Conservation (phyloP, 768 basidiomycete species). For the Phaeotremella skinneri region DNA sequence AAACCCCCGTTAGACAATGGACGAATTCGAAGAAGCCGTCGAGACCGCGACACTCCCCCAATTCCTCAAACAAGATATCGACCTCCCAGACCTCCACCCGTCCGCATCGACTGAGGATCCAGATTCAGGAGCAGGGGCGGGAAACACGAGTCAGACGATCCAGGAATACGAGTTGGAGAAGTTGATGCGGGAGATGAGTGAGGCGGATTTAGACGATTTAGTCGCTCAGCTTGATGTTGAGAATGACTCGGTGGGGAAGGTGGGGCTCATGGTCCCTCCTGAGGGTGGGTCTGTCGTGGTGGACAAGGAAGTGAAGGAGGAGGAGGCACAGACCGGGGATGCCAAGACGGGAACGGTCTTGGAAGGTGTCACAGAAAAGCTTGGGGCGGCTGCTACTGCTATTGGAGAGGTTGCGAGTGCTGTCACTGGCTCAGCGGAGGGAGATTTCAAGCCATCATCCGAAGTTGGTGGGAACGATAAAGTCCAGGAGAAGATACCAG, state of each 20-base stretch:
- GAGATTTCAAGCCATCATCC: neutral
- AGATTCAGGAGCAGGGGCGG: conserved; percentile 1
- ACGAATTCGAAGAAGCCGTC: conserved; percentile 47
- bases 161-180: conserved; percentile 37
- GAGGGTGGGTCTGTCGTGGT: conserved; percentile 8
- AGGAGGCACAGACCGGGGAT: neutral
- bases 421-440: neutral
- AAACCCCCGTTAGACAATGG: conserved; percentile 35
- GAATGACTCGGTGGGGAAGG: conserved; percentile 16
- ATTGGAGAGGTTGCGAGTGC: neutral
- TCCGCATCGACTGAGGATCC: neutral
- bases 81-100: conserved; percentile 9
- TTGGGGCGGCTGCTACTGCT: neutral
- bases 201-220: conserved; percentile 34
- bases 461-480: neutral
- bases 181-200: conserved; percentile 42
- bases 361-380: neutral
- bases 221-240: conserved; percentile 26
- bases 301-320: conserved; percentile 6
- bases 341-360: neutral
- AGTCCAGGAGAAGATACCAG: too few species aligned
- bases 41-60: conserved; percentile 32
- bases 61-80: conserved; percentile 42
- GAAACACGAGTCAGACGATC: conserved; percentile 19
- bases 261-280: conserved; percentile 8